These are phyloP conservation scores for Mortierella sp. DNA, from an alignment of 371 early-diverging fungal species.

Conservation along the genomic window DNA sequence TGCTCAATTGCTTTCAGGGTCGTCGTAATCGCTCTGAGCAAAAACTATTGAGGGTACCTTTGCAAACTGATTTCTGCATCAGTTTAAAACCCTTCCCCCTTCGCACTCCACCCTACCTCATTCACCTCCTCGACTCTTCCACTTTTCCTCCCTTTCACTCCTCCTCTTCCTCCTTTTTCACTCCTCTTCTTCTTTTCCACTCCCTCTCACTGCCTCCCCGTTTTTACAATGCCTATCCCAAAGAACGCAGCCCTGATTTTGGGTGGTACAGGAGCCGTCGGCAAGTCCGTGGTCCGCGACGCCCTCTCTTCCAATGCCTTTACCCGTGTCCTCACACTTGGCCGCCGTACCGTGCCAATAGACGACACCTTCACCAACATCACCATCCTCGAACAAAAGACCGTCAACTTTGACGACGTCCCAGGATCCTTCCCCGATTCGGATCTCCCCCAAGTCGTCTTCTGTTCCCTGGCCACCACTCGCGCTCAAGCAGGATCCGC, in stretches of 20 bases:
- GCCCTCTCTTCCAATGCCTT: conserved; percentile 69
- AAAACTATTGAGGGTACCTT: too few relatives aligned
- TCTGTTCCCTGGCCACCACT: conserved; percentile 77
- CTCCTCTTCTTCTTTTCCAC: not conserved
- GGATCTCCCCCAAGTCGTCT: conserved; percentile 61
- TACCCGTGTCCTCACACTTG: conserved; percentile 69
- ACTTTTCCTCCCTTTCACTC: too few relatives aligned
- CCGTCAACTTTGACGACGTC: conserved; percentile 63
- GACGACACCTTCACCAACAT: conserved; percentile 36
- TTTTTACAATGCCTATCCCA: conserved; percentile 32
- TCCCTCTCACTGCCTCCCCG: not conserved
- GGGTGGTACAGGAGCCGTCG: conserved; percentile 76
- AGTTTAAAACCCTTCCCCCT: too few relatives aligned
- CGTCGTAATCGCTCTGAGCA: too few relatives aligned
- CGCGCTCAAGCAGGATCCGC: conserved; percentile 72
- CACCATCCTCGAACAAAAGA: conserved; percentile 49
- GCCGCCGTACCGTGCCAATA: conserved; percentile 56
- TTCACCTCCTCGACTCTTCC: too few relatives aligned
- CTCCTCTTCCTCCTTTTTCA: too few relatives aligned
- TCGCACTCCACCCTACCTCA: too few relatives aligned
- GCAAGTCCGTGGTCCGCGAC: conserved; percentile 71
- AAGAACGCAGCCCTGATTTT: conserved; percentile 52
- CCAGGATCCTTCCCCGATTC: conserved; percentile 29
- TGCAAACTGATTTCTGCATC: too few relatives aligned
- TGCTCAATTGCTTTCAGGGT: too few relatives aligned